These are phyloP conservation scores for Penicillium sp. DNA, from an alignment of 2,329 filamentous ascomycete species.

Conservation along the genomic window DNA sequence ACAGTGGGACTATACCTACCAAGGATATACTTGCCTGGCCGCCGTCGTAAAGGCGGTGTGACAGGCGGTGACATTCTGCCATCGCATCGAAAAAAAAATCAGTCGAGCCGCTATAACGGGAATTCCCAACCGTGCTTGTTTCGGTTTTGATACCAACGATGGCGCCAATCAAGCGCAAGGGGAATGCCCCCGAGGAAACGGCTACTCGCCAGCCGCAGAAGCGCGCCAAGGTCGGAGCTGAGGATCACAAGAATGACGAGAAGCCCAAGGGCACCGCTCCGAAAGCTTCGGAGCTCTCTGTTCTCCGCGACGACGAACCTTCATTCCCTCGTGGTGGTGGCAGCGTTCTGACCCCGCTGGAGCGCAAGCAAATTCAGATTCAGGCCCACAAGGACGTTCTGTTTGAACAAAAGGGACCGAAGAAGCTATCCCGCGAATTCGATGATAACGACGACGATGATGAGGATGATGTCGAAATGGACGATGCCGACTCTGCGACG, in stretches of 20 bases:
- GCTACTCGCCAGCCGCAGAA: slow-evolving; percentile 43
- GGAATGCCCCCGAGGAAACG: slow-evolving; percentile 42
- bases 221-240: slow-evolving; percentile 44
- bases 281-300: slow-evolving; percentile 42
- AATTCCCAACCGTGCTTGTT: slow-evolving; percentile 28
- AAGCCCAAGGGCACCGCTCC: slow-evolving; percentile 34
- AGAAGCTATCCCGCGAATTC: slow-evolving; percentile 50
- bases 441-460: slow-evolving; percentile 64
- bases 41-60: background rate
- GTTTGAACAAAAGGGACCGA: slow-evolving; percentile 75
- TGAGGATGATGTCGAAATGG: slow-evolving; percentile 58
- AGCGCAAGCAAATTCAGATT: slow-evolving; percentile 94
- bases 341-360: slow-evolving; percentile 86
- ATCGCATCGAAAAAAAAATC: slow-evolving; percentile 23
- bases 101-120: slow-evolving; percentile 33
- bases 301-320: slow-evolving; percentile 76
- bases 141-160: slow-evolving; percentile 37
- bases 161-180: slow-evolving; percentile 53
- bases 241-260: slow-evolving; percentile 39
- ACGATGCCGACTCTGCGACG: slow-evolving; percentile 46
- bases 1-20: background rate
- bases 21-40: background rate
- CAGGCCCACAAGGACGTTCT: slow-evolving; percentile 91
- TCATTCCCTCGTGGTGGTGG: slow-evolving; percentile 92
- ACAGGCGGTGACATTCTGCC: slow-evolving; percentile 28